Evolutionary conservation across 1,139 yeast genomes (phyloP), one percentile per base, ranked within the genome.

Genomic region (Meyerozyma sp.): DNA sequence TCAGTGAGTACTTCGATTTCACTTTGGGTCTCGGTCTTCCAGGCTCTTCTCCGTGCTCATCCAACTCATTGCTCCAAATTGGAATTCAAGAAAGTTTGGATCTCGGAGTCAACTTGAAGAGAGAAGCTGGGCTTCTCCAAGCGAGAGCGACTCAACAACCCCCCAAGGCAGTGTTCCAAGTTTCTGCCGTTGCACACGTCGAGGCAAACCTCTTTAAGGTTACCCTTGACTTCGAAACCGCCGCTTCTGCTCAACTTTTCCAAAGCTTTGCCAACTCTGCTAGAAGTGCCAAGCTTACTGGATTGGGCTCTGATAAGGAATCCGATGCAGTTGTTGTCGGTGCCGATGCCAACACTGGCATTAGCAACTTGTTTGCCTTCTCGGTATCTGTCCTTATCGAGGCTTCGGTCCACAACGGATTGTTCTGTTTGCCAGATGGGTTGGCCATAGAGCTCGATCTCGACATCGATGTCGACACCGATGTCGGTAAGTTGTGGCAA

Each of bases 121-220:
- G 37, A 34, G 37, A 30, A 30, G 37, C 27, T 21, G 37, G 37
- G 10, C 26, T 34, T 34, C 26, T 34, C 26, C 37, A 34, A 34
- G 16, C 3, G 11, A 34, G 37, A 18, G 37, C 32, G 8, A 27
- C 32, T 7, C 34, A 30, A 30, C 13, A 11, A 11, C 26, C 27
- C 8, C 40, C 40, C 21, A 37, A 27, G 32, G 40, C 40, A 14
- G 23, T n/a, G 18, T 37, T 37, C 40, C 30, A 25, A 8, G 40
- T 37, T 13, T 13, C 32, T 3, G 23, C n/a, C 13, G 40, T 37
- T 27, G 40, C 32, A 8, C 30, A 27, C 23, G 40, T 37, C 7
- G 32, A 37, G 34, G 40, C 29, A 23, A 27, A 27, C 40, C 14
- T 26, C 32, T 37, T 37, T 23, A 27, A 37, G 32, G 40, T 37